Evolutionary conservation across 2,329 filamentous ascomycete genomes (phyloP).

Genomic region (Penicillium carneum): DNA sequence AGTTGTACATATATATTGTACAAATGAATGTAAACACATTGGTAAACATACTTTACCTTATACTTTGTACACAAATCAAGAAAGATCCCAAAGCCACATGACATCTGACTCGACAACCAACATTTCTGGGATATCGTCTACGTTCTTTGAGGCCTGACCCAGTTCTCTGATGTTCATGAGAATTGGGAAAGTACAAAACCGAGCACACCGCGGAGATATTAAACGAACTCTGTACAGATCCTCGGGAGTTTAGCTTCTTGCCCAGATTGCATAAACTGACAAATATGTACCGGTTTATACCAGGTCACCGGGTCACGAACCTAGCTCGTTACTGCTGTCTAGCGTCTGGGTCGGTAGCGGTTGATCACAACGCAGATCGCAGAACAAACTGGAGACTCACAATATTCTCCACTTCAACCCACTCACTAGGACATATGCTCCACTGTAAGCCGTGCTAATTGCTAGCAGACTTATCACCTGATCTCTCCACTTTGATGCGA

Average conservation of each 20-base stretch:
- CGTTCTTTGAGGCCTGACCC: background rate
- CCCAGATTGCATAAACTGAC: background rate
- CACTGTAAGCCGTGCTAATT: slow-evolving; percentile 72
- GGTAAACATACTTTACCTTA: background rate
- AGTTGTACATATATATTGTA: background rate
- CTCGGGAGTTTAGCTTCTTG: background rate
- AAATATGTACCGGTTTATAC: background rate
- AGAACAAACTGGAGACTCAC: slow-evolving; percentile 11
- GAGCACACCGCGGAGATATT: background rate
- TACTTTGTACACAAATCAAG: background rate
- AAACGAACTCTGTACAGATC: background rate
- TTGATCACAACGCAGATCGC: slow-evolving; percentile 22
- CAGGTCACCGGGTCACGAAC: background rate
- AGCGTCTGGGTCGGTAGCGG: background rate
- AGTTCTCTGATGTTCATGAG: too few species aligned
- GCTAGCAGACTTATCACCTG: slow-evolving; percentile 56
- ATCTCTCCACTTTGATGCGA: slow-evolving; percentile 78
- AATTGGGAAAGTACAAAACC: too few species aligned
- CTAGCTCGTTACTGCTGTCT: background rate
- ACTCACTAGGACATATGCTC: slow-evolving; percentile 65
- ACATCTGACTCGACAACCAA: background rate
- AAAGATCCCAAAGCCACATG: background rate
- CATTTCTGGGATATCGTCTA: background rate
- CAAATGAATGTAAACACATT: background rate
- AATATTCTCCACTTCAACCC: slow-evolving; percentile 6